Percentiles rank a stretch among this genome's conserved stretches.
Evolutionary conservation across 371 early-diverging fungal genomes (phyloP).

Genomic region (Mortierella sp.): DNA sequence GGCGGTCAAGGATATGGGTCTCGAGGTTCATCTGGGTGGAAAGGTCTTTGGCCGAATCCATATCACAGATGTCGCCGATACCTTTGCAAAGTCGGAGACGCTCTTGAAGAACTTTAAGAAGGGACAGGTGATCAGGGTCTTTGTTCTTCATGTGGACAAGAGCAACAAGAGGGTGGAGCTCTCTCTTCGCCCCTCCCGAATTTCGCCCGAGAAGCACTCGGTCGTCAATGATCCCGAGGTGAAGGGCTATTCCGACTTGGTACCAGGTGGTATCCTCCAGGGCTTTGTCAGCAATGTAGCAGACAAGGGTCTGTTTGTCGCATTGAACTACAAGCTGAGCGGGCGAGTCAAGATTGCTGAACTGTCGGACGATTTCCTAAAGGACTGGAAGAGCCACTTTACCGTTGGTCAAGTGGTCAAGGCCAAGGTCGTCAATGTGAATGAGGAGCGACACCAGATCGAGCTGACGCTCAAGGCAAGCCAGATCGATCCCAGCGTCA

Average conservation of each 20-base stretch:
- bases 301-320: constrained; percentile 81
- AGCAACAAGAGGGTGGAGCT: constrained; percentile 67
- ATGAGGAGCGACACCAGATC: constrained; percentile 33
- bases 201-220: constrained; percentile 50
- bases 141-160: constrained; percentile 61
- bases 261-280: constrained; percentile 65
- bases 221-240: constrained; percentile 56
- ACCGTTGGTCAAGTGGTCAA: constrained; percentile 80
- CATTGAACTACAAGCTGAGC: constrained; percentile 67
- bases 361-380: constrained; percentile 86
- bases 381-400: constrained; percentile 81
- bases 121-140: constrained; percentile 63
- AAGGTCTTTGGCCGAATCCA: constrained; percentile 68
- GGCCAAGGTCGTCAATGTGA: constrained; percentile 71
- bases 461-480: constrained; percentile 65
- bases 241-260: constrained; percentile 60
- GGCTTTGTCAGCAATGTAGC: constrained; percentile 83
- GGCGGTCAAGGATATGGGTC: constrained; percentile 57
- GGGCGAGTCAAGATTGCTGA: constrained; percentile 90
- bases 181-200: constrained; percentile 70
- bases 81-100: constrained; percentile 54
- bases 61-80: constrained; percentile 72
- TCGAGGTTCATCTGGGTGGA: constrained; percentile 62
- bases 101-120: constrained; percentile 60
- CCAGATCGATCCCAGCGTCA: constrained; percentile 72